Evolutionary conservation across 1,139 yeast species (phyloP).

Genomic region (Kluyveromyces sp.): DNA sequence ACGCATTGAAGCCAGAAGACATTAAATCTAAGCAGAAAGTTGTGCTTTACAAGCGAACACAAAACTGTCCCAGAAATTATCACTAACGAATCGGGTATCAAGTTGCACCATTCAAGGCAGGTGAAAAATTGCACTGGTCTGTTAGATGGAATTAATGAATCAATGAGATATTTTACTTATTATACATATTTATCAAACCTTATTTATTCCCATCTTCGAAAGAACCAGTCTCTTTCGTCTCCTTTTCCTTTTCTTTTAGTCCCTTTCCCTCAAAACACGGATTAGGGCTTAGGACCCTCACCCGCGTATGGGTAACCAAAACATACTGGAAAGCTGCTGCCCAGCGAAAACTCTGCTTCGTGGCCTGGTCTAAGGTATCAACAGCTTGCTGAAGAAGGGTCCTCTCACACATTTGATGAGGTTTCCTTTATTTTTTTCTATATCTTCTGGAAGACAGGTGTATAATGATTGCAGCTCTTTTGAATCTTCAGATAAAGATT

Average conservation of each 20-base stretch:
- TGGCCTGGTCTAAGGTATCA: constrained; percentile 38
- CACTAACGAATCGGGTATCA: constrained; percentile 37
- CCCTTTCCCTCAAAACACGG: constrained; percentile 38
- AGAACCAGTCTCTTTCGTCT: not conserved
- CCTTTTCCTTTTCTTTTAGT: constrained; percentile 20
- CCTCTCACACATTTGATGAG: constrained; percentile 43
- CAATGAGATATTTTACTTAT: not conserved
- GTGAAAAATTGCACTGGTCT: constrained; percentile 66
- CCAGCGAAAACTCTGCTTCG: constrained; percentile 43
- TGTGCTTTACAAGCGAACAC: constrained; percentile 43
- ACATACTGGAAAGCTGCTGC: constrained; percentile 42
- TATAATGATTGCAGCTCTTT: constrained; percentile 35
- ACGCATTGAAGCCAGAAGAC: constrained; percentile 42
- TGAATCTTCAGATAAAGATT: constrained; percentile 30
- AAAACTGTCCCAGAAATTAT: constrained; percentile 53
- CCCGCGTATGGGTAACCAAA: constrained; percentile 49
- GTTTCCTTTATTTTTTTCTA: constrained; percentile 36
- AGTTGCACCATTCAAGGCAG: constrained; percentile 91
- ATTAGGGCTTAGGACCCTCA: constrained; percentile 52
- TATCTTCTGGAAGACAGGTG: constrained; percentile 39
- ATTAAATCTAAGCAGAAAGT: constrained; percentile 41
- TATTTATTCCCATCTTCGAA: not conserved
- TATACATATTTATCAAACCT: not conserved
- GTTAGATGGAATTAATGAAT: constrained; percentile 54
- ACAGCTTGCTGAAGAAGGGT: constrained; percentile 46